phyloP scores from a whole-genome alignment of 768 basidiomycete species.

The Lactifluus volemus region DNA sequence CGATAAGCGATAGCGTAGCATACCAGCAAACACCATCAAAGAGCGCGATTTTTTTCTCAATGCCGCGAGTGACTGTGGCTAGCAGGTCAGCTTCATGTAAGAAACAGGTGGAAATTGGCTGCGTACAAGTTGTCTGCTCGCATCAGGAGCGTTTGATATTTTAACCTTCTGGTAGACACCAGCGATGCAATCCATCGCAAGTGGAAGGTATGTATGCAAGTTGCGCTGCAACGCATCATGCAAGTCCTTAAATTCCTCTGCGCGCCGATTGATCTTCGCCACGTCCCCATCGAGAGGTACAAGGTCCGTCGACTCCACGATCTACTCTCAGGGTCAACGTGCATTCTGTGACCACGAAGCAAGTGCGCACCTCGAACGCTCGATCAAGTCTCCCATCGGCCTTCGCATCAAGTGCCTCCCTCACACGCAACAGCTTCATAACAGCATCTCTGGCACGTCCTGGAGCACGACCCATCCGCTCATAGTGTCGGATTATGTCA shows the following conservation, averaged over 20 bases:
- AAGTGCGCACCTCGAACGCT: conserved; percentile 64
- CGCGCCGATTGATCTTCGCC: conserved; percentile 71
- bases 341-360: neutral
- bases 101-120: conserved; percentile 1
- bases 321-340: conserved; percentile 34
- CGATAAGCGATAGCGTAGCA: conserved; percentile 83
- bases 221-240: conserved; percentile 86
- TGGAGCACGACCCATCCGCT: conserved; percentile 61
- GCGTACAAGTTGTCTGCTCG: conserved; percentile 67
- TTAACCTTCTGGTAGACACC: conserved; percentile 74
- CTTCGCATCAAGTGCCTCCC: conserved; percentile 75
- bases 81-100: conserved; percentile 20
- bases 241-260: conserved; percentile 82
- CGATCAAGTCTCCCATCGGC: conserved; percentile 62
- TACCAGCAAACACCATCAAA: conserved; percentile 81
- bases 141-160: conserved; percentile 59
- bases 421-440: conserved; percentile 64
- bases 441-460: conserved; percentile 70
- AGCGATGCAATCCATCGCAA: conserved; percentile 89
- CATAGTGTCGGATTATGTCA: conserved; percentile 75
- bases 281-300: conserved; percentile 84
- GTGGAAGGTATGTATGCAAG: conserved; percentile 76
- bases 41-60: conserved; percentile 77
- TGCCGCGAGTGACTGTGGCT: conserved; percentile 47
- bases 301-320: conserved; percentile 80